phyloP scores from a whole-genome alignment of 148 eudicot genomes.

The Polygonum aviculare region DNA sequence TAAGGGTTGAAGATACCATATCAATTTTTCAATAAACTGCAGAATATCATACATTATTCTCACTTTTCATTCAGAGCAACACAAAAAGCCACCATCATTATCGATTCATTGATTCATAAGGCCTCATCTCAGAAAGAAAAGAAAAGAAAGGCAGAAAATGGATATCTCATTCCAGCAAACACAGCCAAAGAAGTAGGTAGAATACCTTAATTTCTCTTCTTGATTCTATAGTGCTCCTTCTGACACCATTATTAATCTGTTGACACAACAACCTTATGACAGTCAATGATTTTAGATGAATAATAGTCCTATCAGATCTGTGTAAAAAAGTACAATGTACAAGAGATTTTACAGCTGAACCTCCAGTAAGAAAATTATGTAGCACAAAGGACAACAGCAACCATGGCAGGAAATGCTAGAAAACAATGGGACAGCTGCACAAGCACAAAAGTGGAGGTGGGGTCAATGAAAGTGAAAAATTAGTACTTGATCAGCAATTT shows the following conservation, averaged over 20 bases:
- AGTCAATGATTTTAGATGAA: not conserved
- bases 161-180: too few species aligned
- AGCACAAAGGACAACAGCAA: not conserved
- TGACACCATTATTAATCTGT: not conserved
- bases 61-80: not conserved
- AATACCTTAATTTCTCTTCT: too few species aligned
- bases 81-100: not conserved
- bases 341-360: not conserved
- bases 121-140: not conserved
- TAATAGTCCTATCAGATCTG: not conserved
- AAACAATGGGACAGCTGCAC: not conserved
- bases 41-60: too few species aligned
- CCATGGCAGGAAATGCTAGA: not conserved
- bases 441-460: slow-evolving; percentile 5
- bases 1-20: too few species aligned
- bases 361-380: not conserved
- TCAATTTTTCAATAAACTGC: too few species aligned
- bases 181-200: too few species aligned
- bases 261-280: not conserved
- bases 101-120: not conserved
- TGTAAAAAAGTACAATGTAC: not conserved
- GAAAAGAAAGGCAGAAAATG: too few species aligned
- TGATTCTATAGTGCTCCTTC: too few species aligned
- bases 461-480: not conserved
- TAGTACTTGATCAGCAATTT: not conserved